Conservation (phyloP, 192 early-diverging fungal genomes). For the Lunasporangiospora selenospora region DNA sequence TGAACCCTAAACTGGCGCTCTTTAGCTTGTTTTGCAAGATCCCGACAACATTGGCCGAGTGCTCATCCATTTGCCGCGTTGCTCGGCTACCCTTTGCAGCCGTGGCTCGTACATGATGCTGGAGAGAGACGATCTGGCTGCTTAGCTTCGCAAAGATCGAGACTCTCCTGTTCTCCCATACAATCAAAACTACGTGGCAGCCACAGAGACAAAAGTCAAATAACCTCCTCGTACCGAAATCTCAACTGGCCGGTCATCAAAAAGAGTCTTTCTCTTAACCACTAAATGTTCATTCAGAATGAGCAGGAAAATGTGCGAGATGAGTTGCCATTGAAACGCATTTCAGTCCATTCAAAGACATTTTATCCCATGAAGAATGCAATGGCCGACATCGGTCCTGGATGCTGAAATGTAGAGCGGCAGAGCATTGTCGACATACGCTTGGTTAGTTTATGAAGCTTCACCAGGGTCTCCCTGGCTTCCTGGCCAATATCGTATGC, state of each 20-base stretch:
- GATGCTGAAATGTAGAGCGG: background rate
- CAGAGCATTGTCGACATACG: background rate
- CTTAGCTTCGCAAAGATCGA: slow-evolving; percentile 91
- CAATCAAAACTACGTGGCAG: no score
- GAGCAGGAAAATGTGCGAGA: no score
- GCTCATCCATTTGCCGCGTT: slow-evolving; percentile 83
- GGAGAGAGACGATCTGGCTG: slow-evolving; percentile 88
- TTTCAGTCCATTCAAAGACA: no score
- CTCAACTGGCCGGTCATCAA: slow-evolving; percentile 96
- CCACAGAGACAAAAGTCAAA: no score
- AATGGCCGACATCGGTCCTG: slow-evolving; percentile 9
- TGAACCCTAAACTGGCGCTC: slow-evolving; percentile 89
- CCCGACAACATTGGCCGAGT: slow-evolving; percentile 92
- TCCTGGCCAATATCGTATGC: background rate
- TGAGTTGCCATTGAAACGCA: no score
- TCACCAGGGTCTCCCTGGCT: background rate
- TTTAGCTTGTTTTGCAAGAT: slow-evolving; percentile 92
- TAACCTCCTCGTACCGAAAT: slow-evolving; percentile 80
- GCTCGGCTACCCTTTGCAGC: slow-evolving; percentile 67
- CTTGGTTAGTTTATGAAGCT: background rate
- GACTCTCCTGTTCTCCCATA: no score
- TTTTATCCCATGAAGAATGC: no score
- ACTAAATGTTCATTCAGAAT: no score
- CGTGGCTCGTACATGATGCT: slow-evolving; percentile 71
- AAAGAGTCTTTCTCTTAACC: slow-evolving; percentile 93